These are phyloP conservation scores for Acer yangbiense DNA, from an alignment of 345 rosid genomes.

Conservation along the genomic window DNA sequence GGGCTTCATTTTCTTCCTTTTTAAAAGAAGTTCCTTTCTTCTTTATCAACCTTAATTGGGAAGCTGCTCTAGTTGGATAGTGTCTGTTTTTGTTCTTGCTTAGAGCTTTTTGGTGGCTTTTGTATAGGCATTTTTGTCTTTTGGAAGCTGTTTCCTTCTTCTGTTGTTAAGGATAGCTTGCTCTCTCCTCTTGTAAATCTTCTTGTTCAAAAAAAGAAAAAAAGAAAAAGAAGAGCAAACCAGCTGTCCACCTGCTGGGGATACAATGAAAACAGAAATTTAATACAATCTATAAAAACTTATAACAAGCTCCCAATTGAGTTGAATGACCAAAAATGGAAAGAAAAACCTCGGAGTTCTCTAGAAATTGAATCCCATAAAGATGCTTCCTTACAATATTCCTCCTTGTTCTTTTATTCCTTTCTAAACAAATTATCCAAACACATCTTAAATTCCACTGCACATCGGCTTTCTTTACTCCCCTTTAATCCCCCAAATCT, in stretches of 20 bases:
- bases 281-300: background rate
- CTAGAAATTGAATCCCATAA: background rate
- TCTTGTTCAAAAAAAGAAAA: too few relatives aligned
- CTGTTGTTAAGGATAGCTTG: too few relatives aligned
- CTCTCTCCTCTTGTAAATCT: too few relatives aligned
- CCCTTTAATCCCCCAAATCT: background rate
- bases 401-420: background rate
- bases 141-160: too few relatives aligned
- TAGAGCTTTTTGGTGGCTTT: too few relatives aligned
- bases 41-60: too few relatives aligned
- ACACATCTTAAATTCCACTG: background rate
- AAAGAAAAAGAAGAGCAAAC: background rate
- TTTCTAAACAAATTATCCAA: background rate
- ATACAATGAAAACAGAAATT: background rate
- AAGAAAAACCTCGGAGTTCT: background rate
- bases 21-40: too few relatives aligned
- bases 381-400: background rate
- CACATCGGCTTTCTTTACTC: background rate
- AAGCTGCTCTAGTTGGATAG: too few relatives aligned
- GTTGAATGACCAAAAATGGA: background rate
- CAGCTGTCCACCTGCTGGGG: background rate
- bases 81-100: too few relatives aligned
- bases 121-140: too few relatives aligned
- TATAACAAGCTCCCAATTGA: background rate
- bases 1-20: too few relatives aligned